Base-by-base conservation (phyloP, 2,329 filamentous ascomycete genomes). In the Pseudocercospora crystallina region DNA sequence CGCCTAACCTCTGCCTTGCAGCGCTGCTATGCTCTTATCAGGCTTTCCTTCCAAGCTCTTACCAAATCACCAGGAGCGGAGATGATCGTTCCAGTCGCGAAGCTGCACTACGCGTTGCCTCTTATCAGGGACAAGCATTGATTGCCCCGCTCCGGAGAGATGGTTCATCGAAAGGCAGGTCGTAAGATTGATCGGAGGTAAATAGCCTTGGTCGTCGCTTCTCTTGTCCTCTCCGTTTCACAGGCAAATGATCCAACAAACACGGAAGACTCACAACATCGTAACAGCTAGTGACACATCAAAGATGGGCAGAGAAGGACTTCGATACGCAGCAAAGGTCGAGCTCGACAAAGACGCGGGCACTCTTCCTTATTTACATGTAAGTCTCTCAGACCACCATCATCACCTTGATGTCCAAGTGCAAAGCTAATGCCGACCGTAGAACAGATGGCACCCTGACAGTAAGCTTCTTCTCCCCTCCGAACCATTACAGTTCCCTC, bases 401-500 rank as follows among this genome's bases (percentile, higher is more conserved):
- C 38, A 58, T 42, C 53, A 47, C 49, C 49, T 48, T 45, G 43
- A 44, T 51, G 34, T 43, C 29, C 33, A 42, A 12, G 34, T 12
- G 31, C 38, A 44, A 38, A 38, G 29, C 53, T 56, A 52, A 54
- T 29, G 32, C 35, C 11, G n/a, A 49, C 32, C 43, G 35, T 14
- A 90, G 87, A 96, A 96, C 65, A 80, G 90, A 69, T 96, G 90
- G 91, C 91, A 96, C 66, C 91, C 91, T 32, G 90, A 95, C 59
- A 86, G 89, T 90, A 77, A 45, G 77, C 8, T 13, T n/a, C 39
- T 31, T 31, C n/a, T n/a, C 26, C 38, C 30, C 51, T 53, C 37
- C 11, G 15, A 13, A n/a, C 15, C 50, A 49, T 29, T 11, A 53
- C 12, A 43, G 30, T 46, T 36, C 13, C 20, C 15, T 14, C 20